phyloP scores from a whole-genome alignment of 148 eudicot species.

The Mesembryanthemum crystallinum region DNA sequence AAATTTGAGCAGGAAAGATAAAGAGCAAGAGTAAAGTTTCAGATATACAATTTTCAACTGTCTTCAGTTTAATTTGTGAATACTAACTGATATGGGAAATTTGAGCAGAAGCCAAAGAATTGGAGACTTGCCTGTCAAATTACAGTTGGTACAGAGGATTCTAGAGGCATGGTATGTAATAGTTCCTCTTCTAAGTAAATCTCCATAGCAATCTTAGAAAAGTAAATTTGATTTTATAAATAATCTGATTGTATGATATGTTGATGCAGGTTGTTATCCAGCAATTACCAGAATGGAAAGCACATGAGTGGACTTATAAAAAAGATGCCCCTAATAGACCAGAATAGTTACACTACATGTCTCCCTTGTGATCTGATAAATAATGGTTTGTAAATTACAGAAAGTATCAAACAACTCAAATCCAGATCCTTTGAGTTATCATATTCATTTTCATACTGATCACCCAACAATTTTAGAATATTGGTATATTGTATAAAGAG shows the following conservation, averaged over 20 bases:
- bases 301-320: conserved; percentile 68
- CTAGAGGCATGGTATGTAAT: conserved; percentile 67
- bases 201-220: background rate
- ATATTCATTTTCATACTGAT: background rate
- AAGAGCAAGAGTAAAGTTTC: background rate
- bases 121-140: conserved; percentile 92
- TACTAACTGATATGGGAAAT: background rate
- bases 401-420: background rate
- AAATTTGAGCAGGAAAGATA: too few species aligned
- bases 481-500: too few species aligned
- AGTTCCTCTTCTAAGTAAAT: background rate
- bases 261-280: conserved; percentile 77
- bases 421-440: background rate
- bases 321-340: conserved; percentile 36
- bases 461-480: too few species aligned
- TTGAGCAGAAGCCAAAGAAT: conserved; percentile 68
- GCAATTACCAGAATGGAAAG: conserved; percentile 95
- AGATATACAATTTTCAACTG: background rate
- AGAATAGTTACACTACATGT: conserved; percentile 9
- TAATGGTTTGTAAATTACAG: conserved; percentile 15
- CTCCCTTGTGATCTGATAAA: background rate
- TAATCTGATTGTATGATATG: background rate
- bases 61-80: too few species aligned
- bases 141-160: conserved; percentile 65
- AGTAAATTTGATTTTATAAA: background rate